Evolutionary conservation across 306 rosid genomes (phyloP), one percentile per base, ranked within the genome.

Genomic region (Cajanus cajan): DNA sequence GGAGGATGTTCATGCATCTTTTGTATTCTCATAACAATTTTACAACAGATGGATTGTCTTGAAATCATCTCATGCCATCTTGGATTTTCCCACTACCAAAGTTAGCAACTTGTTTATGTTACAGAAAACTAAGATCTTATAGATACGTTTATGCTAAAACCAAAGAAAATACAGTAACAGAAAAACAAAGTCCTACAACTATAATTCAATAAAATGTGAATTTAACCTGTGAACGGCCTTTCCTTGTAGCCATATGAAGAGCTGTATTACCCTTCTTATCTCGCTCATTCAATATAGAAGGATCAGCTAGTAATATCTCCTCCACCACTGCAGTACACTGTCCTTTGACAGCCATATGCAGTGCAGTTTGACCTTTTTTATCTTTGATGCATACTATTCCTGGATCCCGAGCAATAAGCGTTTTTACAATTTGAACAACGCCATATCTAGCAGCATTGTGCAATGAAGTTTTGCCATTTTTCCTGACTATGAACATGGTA

Each of bases 291-390:
- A 95, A 80, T 64, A 93, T 74, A 37, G 94, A 77, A 16, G 72
- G 67, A 82, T 87, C 93, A 44, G 88, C 90, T 33, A 22, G 85
- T 65, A 95, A 76, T 55, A 92, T 82, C 80, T 93, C 99, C 74
- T 95, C 97, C 18, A 93, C 98, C 4, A 87, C 90, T 19, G 25
- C 69, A 40, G 87, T 77, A 73, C 88, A 71, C 86, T 90, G 90
- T 63, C 98, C 99, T 84, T 95, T 95, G 7, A 90, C 98, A 41
- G 99, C 96, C 99, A 95, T 95, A 79, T 95, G 99, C 34, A 95
- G 90, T 13, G 97, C 98, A 62, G 99, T 95, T 86, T 95, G 99
- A 64, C 93, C 93, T 59, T 95, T 95, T 77, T 91, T 95, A 80
- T 95, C 99, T 77, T 95, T 95, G 84, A 95, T 84, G 55, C 87